These are phyloP conservation scores for Rhytidiadelphus loreus DNA, from an alignment of 225 moss, liverwort and hornwort species.

Conservation along the genomic window DNA sequence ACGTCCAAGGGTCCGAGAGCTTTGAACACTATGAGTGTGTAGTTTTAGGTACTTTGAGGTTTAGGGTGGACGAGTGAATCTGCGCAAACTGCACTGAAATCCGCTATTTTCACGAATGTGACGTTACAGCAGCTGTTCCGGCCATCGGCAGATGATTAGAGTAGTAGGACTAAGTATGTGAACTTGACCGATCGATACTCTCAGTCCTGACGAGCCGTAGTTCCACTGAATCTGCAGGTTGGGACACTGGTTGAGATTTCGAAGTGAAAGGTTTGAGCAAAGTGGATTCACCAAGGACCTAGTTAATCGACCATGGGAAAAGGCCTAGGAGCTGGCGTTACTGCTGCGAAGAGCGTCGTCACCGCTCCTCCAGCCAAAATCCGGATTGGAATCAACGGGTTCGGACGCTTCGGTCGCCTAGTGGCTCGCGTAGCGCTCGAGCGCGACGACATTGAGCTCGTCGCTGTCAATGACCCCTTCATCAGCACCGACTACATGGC, in stretches of 20 bases:
- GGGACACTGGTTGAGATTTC: not conserved
- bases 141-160: not conserved
- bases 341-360: not conserved
- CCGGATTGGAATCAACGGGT: conserved; percentile 42
- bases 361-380: not conserved
- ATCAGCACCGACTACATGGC: conserved; percentile 54
- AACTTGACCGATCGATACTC: not conserved
- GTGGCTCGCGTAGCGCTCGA: conserved; percentile 31
- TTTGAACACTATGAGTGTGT: not conserved
- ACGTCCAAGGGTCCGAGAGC: not conserved
- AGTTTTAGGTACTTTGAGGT: not conserved
- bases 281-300: not conserved
- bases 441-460: conserved; percentile 42
- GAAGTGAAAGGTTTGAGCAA: not conserved
- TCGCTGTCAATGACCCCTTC: conserved; percentile 58
- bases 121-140: no score
- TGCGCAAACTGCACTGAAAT: not conserved
- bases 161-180: not conserved
- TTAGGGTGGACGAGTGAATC: not conserved
- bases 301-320: conserved; percentile 6
- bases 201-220: not conserved
- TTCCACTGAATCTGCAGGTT: not conserved
- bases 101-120: not conserved
- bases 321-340: not conserved
- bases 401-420: conserved; percentile 50